A percentile compares a stretch with the other conserved stretches of the same genome.
Evolutionary conservation across 163 green algal genomes (phyloP).

Genomic region (Chloromonas sp.): DNA sequence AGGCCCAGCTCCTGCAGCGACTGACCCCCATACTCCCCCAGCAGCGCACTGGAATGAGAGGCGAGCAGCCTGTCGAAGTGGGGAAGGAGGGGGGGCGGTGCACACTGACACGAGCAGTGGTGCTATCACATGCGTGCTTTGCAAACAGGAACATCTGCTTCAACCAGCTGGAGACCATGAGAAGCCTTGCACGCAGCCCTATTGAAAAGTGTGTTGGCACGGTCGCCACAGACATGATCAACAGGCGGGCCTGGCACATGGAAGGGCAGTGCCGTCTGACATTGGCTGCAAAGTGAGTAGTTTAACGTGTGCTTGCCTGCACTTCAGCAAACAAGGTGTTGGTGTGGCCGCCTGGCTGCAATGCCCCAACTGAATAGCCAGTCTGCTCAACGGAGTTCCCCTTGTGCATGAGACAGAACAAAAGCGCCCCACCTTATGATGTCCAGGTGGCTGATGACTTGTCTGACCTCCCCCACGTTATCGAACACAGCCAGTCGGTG

Average conservation of each 20-base stretch:
- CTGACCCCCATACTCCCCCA: conserved; percentile 23
- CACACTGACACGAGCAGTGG: no score
- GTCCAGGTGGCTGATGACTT: conserved; percentile 66
- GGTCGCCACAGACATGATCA: no score
- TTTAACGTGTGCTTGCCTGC: neutral
- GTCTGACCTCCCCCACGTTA: conserved; percentile 55
- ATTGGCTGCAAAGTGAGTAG: neutral
- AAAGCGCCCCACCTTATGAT: conserved; percentile 36
- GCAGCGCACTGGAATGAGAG: neutral
- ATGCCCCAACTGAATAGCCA: neutral
- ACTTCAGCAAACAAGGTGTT: neutral
- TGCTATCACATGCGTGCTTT: no score
- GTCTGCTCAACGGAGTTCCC: no score
- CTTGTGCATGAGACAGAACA: no score
- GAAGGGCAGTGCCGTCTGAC: neutral
- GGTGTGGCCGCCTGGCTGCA: neutral
- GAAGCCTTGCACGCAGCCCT: no score
- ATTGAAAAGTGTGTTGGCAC: no score
- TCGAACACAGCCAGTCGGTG: conserved; percentile 79
- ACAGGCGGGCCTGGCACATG: no score
- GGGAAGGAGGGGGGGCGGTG: no score
- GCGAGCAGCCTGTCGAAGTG: neutral
- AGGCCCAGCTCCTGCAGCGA: conserved; percentile 34
- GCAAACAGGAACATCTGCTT: no score
- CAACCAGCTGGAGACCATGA: no score